These are phyloP conservation scores for Sugiyamaella marilandica DNA, from an alignment of 805 yeast species.

Conservation along the genomic window DNA sequence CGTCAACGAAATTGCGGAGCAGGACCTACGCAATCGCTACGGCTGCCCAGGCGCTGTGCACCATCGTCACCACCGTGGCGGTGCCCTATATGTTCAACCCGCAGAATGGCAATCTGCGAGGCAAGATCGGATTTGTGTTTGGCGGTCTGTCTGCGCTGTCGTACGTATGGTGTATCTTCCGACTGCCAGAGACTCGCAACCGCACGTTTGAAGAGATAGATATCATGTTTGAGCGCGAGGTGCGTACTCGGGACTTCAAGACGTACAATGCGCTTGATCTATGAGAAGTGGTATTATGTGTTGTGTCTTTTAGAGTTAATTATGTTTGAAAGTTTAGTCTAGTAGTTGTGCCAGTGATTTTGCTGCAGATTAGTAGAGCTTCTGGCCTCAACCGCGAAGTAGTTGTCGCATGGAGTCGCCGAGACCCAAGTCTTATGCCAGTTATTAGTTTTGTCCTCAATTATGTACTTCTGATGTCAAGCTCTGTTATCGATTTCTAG, in stretches of 20 bases:
- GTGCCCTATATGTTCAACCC: conserved; percentile 50
- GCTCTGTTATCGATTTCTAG: no score
- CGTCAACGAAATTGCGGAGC: conserved; percentile 37
- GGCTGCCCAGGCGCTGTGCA: conserved; percentile 25
- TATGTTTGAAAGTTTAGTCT: no score
- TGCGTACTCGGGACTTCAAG: conserved; percentile 16
- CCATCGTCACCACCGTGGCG: conserved; percentile 21
- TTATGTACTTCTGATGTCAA: no score
- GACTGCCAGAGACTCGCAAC: conserved; percentile 55
- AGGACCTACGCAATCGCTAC: conserved; percentile 38
- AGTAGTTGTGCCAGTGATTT: no score
- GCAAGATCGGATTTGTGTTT: conserved; percentile 48
- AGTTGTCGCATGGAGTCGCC: no score
- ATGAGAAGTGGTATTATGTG: no score
- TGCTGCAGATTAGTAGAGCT: no score
- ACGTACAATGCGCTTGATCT: conserved; percentile 16
- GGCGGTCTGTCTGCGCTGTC: conserved; percentile 35
- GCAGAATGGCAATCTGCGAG: conserved; percentile 42
- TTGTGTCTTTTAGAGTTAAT: no score
- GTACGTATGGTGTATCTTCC: conserved; percentile 43
- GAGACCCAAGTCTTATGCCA: no score
- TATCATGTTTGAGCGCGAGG: conserved; percentile 39
- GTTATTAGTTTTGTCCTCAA: no score
- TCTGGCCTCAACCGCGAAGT: no score
- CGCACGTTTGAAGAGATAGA: conserved; percentile 61